Evolutionary conservation across 1,139 yeast species (phyloP).

Genomic region (Candida buenavistaensis): DNA sequence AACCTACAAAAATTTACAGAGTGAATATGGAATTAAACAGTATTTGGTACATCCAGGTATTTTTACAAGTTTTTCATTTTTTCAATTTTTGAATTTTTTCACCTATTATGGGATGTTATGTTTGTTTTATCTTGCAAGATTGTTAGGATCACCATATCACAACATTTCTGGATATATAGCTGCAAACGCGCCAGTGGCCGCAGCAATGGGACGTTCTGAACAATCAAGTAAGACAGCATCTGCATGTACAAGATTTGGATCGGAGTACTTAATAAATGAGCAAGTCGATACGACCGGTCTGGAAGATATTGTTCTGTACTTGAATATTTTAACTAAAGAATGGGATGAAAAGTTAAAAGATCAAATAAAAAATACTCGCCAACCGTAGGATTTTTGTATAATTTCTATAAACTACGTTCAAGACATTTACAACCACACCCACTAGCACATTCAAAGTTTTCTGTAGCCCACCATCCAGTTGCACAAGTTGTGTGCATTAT

Average conservation of each 20-base stretch:
- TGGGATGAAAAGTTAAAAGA: constrained; percentile 66
- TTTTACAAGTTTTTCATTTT: constrained; percentile 80
- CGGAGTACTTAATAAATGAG: constrained; percentile 56
- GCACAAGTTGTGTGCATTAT: constrained; percentile 80
- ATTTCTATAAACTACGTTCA: constrained; percentile 18
- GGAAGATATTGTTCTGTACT: constrained; percentile 60
- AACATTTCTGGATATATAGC: constrained; percentile 86
- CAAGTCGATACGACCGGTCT: constrained; percentile 65
- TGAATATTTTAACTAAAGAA: constrained; percentile 52
- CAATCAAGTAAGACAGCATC: constrained; percentile 74
- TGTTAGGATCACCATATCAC: constrained; percentile 83
- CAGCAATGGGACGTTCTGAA: constrained; percentile 35
- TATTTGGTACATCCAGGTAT: constrained; percentile 94
- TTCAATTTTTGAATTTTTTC: constrained; percentile 70
- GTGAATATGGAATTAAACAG: constrained; percentile 57
- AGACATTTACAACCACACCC: constrained; percentile 89
- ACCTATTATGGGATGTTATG: constrained; percentile 84
- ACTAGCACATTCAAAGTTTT: constrained; percentile 63
- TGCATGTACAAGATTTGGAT: constrained; percentile 62
- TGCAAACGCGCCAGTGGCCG: constrained; percentile 72
- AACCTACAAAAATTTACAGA: constrained; percentile 51
- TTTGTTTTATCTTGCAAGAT: constrained; percentile 81
- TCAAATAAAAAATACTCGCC: constrained; percentile 63
- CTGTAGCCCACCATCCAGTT: constrained; percentile 67
- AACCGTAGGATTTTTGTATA: constrained; percentile 17